A percentile compares a stretch with the other conserved stretches of the same genome.
These are phyloP conservation scores for Apiotrichum veenhuisii DNA, from an alignment of 1,284 basidiomycete species.

Conservation along the genomic window DNA sequence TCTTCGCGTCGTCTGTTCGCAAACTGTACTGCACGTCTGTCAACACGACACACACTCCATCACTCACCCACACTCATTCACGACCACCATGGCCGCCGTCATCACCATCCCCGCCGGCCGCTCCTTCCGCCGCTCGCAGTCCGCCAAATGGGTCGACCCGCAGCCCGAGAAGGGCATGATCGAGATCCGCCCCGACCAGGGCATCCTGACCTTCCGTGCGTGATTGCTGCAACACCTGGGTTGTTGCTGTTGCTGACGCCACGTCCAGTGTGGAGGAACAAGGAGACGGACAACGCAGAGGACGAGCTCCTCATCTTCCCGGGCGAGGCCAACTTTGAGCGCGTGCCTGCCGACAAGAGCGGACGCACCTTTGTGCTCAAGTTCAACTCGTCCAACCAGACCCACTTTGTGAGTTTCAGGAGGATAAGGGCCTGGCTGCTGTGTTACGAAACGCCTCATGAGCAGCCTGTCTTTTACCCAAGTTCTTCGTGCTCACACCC, in stretches of 20 bases:
- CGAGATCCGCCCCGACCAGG: constrained; percentile 41
- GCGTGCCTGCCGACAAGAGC: constrained; percentile 26
- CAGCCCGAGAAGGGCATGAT: constrained; percentile 44
- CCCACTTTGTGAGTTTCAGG: constrained; percentile 43
- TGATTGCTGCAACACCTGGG: neutral
- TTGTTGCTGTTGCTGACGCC: constrained; percentile 1
- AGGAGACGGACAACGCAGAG: constrained; percentile 29
- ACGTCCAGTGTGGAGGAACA: constrained; percentile 39
- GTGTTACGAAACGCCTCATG: no score
- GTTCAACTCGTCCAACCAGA: constrained; percentile 45
- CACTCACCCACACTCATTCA: neutral
- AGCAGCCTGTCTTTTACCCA: neutral
- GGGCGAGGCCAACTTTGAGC: constrained; percentile 47
- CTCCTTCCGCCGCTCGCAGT: constrained; percentile 33
- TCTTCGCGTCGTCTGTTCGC: neutral
- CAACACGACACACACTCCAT: neutral
- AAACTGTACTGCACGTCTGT: neutral
- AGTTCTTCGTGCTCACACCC: neutral
- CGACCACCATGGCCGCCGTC: constrained; percentile 26
- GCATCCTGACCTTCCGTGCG: constrained; percentile 43
- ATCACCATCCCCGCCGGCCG: constrained; percentile 44
- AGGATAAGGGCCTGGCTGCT: neutral
- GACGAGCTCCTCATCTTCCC: constrained; percentile 49
- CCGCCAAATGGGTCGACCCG: constrained; percentile 47
- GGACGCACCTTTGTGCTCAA: constrained; percentile 47